Evolutionary conservation across 352 stramenopile species (phyloP), one percentile per base, ranked within the genome.

Genomic region (Globisporangium camurandrum): DNA sequence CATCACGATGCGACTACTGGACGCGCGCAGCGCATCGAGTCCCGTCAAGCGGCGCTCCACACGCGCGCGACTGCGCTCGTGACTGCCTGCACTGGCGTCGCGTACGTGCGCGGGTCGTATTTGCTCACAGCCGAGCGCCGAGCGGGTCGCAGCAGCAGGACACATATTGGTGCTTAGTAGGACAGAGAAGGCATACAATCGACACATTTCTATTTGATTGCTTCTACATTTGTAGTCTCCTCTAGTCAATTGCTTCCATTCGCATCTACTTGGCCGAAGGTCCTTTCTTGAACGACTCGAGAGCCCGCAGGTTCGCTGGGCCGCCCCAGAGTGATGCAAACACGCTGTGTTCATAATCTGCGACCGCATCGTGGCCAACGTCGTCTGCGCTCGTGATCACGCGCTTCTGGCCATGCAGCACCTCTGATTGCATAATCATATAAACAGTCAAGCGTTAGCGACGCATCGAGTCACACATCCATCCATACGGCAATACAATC

Each of bases 281-380:
- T n/a, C n/a, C n/a, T 60, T 80, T 85, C 49, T 63, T 68, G 4
- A 85, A 41, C 41, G 68, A 56, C 42, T 84, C 66, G 4, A 92
- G 60, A 1, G 80, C 80, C n/a, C 72, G 59, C 10, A 88, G 56
- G 50, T 92, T 92, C 16, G 73, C 67, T n/a, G 77, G 75, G 8
- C 80, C 80, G 17, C 77, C 80, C 80, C 80, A 92, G 16, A 92
- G 60, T 11, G 65, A 68, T 31, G 65, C 72, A 53, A 92, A 92
- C 4, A 88, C 63, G 14, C 65, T 57, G 24, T 84, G 75, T 43
- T 92, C 80, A 34, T 71, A 78, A 22, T 62, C 71, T 17, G 86
- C 59, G 23, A 87, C 59, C 26, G 72, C 65, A 40, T 86, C 65
- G 9, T 88, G 53, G 47, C 61, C 79, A 22, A 88, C 67, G 27